These are phyloP conservation scores for Byssochlamys sp. DNA, from an alignment of 2,329 filamentous ascomycete genomes.

Conservation along the genomic window DNA sequence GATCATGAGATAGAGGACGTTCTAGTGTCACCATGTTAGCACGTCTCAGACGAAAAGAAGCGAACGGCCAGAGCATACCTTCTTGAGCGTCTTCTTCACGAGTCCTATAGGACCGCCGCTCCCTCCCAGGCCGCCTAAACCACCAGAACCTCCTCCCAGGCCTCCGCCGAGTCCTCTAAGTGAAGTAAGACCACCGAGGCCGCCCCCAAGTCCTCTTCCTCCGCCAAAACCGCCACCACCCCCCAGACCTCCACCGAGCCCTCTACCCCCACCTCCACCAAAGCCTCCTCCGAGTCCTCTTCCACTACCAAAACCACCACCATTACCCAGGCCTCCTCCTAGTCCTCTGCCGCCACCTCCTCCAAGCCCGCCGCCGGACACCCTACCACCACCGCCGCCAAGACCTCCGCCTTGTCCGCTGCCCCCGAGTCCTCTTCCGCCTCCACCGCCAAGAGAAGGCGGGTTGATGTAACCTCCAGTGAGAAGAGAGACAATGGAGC, in stretches of 20 bases:
- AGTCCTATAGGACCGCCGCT: constrained; percentile 4
- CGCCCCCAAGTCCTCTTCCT: background rate
- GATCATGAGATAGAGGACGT: constrained; percentile 44
- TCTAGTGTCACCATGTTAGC: constrained; percentile 17
- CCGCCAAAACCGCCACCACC: background rate
- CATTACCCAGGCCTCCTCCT: background rate
- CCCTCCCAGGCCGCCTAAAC: background rate
- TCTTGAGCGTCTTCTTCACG: constrained; percentile 20
- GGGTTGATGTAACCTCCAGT: constrained; percentile 35
- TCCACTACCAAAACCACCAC: background rate
- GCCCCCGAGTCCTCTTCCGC: constrained; percentile 8
- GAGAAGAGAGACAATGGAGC: constrained; percentile 38
- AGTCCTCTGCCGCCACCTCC: background rate
- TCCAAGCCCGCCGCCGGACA: background rate
- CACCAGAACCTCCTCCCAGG: background rate
- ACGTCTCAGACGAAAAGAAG: background rate
- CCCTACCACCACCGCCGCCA: background rate
- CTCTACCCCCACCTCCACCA: background rate
- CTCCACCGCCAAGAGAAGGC: background rate
- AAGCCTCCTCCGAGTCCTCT: background rate
- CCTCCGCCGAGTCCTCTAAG: constrained; percentile 1
- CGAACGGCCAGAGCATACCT: constrained; percentile 10
- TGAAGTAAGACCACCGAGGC: background rate
- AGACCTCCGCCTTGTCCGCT: constrained; percentile 3
- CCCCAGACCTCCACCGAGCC: background rate